Percentiles rank a stretch among this genome's conserved stretches.
phyloP scores from a whole-genome alignment of 148 eudicot genomes.

The Heliosperma pusillum region DNA sequence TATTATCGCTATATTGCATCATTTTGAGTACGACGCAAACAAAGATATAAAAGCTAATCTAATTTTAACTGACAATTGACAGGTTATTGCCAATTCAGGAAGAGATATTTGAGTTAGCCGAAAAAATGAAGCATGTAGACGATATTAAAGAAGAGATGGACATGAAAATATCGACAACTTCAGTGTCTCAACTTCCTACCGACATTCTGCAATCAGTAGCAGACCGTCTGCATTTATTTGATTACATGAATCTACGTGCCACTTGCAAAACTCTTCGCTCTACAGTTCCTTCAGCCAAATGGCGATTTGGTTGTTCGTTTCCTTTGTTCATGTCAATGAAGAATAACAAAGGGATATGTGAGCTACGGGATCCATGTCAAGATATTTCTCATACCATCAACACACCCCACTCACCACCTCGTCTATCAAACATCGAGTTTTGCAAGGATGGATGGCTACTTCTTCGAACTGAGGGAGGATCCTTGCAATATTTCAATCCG shows the following conservation, averaged over 20 bases:
- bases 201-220: background rate
- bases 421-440: background rate
- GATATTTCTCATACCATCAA: background rate
- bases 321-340: conserved; percentile 6
- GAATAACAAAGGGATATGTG: background rate
- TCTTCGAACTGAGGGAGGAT: background rate
- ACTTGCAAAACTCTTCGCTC: background rate
- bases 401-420: background rate
- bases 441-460: conserved; percentile 21
- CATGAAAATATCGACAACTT: too few species aligned
- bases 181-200: background rate
- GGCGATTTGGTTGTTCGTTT: background rate
- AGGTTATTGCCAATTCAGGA: too few species aligned
- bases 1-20: too few species aligned
- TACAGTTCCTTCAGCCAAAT: background rate
- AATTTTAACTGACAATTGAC: too few species aligned
- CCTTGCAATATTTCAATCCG: conserved; percentile 9
- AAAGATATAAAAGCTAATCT: too few species aligned
- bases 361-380: conserved; percentile 9
- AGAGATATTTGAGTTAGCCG: too few species aligned
- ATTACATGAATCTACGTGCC: conserved; percentile 7
- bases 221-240: conserved; percentile 6
- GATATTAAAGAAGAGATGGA: too few species aligned
- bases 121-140: too few species aligned
- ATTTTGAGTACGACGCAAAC: too few species aligned